Conservation (phyloP, 1,284 basidiomycete genomes). For the Mycena citricolor region DNA sequence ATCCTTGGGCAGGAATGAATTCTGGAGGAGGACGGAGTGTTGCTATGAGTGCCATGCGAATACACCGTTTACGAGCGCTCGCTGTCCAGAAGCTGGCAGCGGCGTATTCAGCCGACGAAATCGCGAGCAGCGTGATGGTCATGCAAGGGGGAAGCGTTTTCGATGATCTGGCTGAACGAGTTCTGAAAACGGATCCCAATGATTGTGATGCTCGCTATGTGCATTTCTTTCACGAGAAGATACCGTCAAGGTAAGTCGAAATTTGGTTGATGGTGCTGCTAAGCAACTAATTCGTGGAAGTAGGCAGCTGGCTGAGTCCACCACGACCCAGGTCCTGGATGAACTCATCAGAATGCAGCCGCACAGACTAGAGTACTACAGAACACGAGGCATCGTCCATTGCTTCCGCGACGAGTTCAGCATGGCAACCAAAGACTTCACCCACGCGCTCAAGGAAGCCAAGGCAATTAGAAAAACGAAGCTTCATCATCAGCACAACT, state of each 20-base stretch:
- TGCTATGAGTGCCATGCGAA: slow-evolving; percentile 78
- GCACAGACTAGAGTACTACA: slow-evolving; percentile 74
- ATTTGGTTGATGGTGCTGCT: slow-evolving; percentile 10
- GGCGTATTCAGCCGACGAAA: slow-evolving; percentile 80
- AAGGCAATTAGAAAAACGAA: slow-evolving; percentile 65
- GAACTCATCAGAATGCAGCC: slow-evolving; percentile 70
- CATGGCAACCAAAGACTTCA: slow-evolving; percentile 73
- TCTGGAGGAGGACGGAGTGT: slow-evolving; percentile 65
- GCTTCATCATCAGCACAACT: slow-evolving; percentile 46
- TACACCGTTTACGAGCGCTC: slow-evolving; percentile 71
- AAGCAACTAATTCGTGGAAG: slow-evolving; percentile 23
- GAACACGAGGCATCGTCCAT: slow-evolving; percentile 80
- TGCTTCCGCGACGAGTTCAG: slow-evolving; percentile 80
- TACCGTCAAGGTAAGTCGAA: slow-evolving; percentile 71
- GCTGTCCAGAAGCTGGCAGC: slow-evolving; percentile 81
- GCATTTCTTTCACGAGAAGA: slow-evolving; percentile 88
- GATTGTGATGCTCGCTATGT: slow-evolving; percentile 81
- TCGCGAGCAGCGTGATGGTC: slow-evolving; percentile 85
- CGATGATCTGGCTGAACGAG: slow-evolving; percentile 80
- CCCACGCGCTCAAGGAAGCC: slow-evolving; percentile 72
- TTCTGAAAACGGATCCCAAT: slow-evolving; percentile 75
- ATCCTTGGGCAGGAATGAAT: slow-evolving; percentile 58
- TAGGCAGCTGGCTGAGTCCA: slow-evolving; percentile 80
- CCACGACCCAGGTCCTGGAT: slow-evolving; percentile 69
- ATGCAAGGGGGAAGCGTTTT: slow-evolving; percentile 89